These are phyloP conservation scores for Casuarina equisetifolia DNA, from an alignment of 306 rosid genomes.

Conservation along the genomic window DNA sequence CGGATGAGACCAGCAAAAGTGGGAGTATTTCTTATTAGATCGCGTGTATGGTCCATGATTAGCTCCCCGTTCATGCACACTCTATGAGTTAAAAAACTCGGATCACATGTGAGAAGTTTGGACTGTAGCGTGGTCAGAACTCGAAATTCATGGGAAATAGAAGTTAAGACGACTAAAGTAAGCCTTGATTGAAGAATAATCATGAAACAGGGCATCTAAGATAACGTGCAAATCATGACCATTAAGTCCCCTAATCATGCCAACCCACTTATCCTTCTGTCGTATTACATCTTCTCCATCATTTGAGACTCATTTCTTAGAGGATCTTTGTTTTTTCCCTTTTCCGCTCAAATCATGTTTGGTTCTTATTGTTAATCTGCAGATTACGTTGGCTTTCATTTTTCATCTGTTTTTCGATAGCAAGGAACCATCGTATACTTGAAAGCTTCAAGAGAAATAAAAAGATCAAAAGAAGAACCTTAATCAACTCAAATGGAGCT, in stretches of 20 bases:
- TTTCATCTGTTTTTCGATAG: too few species aligned
- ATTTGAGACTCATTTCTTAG: conserved; percentile 38
- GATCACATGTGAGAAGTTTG: conserved; percentile 55
- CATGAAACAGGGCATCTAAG: conserved; percentile 53
- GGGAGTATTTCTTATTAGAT: conserved; percentile 41
- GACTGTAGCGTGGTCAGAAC: conserved; percentile 45
- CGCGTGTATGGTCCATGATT: conserved; percentile 34
- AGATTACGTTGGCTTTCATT: not conserved
- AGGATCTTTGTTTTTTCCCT: conserved; percentile 13
- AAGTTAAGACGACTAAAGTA: conserved; percentile 32
- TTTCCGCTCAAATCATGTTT: too few species aligned
- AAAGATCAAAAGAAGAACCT: too few species aligned
- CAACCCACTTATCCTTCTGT: conserved; percentile 34
- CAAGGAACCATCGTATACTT: too few species aligned
- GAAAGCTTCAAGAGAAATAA: too few species aligned
- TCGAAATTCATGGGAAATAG: conserved; percentile 21
- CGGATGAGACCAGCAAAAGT: conserved; percentile 6
- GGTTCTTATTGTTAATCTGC: too few species aligned
- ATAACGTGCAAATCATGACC: conserved; percentile 63
- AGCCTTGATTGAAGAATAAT: conserved; percentile 53
- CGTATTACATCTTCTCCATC: conserved; percentile 26
- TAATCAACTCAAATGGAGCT: too few species aligned
- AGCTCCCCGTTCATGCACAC: conserved; percentile 45
- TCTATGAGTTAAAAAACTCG: conserved; percentile 40
- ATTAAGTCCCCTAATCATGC: conserved; percentile 48